A percentile compares a stretch with the other conserved stretches of the same genome.
Conservation (phyloP, 1,284 basidiomycete genomes). For the Ceratobasidium sp. region DNA sequence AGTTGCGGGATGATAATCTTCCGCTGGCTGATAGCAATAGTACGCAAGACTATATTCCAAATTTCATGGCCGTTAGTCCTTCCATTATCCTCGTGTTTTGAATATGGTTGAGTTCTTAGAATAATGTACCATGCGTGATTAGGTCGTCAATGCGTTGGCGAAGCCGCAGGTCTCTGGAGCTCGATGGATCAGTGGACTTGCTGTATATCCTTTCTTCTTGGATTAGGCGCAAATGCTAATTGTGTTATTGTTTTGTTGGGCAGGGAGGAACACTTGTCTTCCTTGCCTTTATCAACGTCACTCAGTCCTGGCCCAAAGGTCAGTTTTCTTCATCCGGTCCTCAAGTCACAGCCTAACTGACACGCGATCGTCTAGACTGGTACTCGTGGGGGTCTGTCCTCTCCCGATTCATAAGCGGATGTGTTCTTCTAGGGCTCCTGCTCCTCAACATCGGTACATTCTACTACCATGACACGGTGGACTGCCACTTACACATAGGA, state of each 20-base stretch:
- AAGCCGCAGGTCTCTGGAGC: constrained; percentile 27
- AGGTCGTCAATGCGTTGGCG: constrained; percentile 13
- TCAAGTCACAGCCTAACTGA: background rate
- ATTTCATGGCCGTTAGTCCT: constrained; percentile 1
- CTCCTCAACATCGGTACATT: constrained; percentile 24
- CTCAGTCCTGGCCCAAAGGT: constrained; percentile 40
- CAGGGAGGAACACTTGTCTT: constrained; percentile 26
- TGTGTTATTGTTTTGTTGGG: too few relatives aligned
- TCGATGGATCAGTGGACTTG: constrained; percentile 33
- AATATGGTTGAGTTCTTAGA: background rate
- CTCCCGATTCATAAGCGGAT: constrained; percentile 23
- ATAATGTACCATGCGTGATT: background rate
- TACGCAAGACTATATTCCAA: background rate
- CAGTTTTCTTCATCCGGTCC: background rate
- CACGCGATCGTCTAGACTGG: background rate
- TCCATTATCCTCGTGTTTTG: background rate
- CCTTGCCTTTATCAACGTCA: constrained; percentile 22
- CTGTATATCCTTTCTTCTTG: background rate
- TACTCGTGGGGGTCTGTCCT: constrained; percentile 35
- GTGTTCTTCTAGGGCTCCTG: background rate
- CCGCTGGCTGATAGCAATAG: background rate
- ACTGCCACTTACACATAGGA: background rate
- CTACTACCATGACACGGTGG: too few relatives aligned
- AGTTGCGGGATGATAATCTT: constrained; percentile 21
- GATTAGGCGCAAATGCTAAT: background rate